These are phyloP conservation scores for Phytophthora palmivora DNA, from an alignment of 352 stramenopile genomes.

Conservation along the genomic window DNA sequence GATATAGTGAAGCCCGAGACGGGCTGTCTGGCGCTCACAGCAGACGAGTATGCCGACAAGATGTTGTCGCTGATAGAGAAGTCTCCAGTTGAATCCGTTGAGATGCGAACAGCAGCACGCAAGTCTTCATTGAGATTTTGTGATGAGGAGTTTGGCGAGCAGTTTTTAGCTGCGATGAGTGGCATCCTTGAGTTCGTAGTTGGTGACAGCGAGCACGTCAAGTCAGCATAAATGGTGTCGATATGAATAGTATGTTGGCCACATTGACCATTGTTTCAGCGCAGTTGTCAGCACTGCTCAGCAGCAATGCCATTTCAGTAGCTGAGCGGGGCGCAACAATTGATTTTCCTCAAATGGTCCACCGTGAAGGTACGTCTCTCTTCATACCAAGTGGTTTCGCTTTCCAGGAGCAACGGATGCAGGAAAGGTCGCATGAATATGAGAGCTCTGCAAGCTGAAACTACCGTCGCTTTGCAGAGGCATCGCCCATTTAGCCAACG, in stretches of 20 bases:
- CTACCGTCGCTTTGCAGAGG: conserved; percentile 29
- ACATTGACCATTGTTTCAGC: conserved; percentile 3
- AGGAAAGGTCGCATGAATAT: conserved; percentile 19
- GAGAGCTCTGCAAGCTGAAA: conserved; percentile 29
- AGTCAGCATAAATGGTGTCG: conserved; percentile 29
- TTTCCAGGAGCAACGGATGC: conserved; percentile 21
- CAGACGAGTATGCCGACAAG: conserved; percentile 89
- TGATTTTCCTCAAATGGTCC: no score
- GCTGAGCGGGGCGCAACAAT: conserved; percentile 11
- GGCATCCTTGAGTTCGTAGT: conserved; percentile 27
- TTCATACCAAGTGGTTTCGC: conserved; percentile 14
- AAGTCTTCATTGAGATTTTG: conserved; percentile 71
- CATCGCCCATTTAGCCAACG: conserved; percentile 2
- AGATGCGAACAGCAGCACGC: conserved; percentile 56
- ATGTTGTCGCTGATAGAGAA: conserved; percentile 71
- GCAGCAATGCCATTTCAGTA: conserved; percentile 3
- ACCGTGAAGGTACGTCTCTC: not conserved
- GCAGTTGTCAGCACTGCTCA: conserved; percentile 1
- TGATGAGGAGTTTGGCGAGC: conserved; percentile 68
- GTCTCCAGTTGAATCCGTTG: conserved; percentile 34
- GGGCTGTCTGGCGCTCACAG: conserved; percentile 86
- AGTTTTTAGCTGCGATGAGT: conserved; percentile 65
- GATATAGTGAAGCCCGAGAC: conserved; percentile 92
- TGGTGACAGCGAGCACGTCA: conserved; percentile 10
- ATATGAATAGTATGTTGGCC: conserved; percentile 21